A percentile compares a stretch with the other conserved stretches of the same genome.
These are phyloP conservation scores for Macaranga tanarius DNA, from an alignment of 441 rosid genomes.

Conservation along the genomic window DNA sequence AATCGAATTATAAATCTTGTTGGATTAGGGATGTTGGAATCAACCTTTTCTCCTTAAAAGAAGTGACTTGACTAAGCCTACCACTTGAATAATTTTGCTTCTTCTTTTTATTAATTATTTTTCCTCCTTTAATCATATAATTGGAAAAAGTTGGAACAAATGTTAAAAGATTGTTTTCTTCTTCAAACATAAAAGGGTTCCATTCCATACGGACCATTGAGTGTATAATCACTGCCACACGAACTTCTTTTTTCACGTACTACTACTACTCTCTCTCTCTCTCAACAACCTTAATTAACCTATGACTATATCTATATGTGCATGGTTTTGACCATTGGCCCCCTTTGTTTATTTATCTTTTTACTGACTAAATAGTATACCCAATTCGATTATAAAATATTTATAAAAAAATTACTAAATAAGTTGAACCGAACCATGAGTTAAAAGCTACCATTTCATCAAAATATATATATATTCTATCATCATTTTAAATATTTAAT, in stretches of 20 bases:
- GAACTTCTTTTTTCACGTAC: neutral
- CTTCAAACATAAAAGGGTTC: constrained; percentile 24
- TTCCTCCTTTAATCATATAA: constrained; percentile 19
- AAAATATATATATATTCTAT: too few species aligned
- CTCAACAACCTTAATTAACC: neutral
- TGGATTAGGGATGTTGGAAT: constrained; percentile 4
- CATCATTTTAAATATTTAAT: too few species aligned
- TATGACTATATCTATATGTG: neutral
- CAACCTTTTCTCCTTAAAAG: constrained; percentile 40
- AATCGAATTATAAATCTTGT: neutral
- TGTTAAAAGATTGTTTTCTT: constrained; percentile 10
- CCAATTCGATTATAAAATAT: too few species aligned
- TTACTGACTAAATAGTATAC: too few species aligned
- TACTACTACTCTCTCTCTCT: too few species aligned
- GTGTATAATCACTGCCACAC: constrained; percentile 37
- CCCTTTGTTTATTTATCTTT: neutral
- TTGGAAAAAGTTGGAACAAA: constrained; percentile 29
- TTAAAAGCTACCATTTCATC: too few species aligned
- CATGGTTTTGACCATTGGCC: constrained; percentile 11
- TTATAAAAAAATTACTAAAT: too few species aligned
- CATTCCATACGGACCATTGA: constrained; percentile 37
- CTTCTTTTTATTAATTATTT: neutral
- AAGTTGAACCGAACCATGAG: too few species aligned
- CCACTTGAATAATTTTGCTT: neutral
- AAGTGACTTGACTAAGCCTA: constrained; percentile 45